A percentile compares a stretch with the other conserved stretches of the same genome.
phyloP scores from a whole-genome alignment of 305 asterid species.

The Solanum hybrid region DNA sequence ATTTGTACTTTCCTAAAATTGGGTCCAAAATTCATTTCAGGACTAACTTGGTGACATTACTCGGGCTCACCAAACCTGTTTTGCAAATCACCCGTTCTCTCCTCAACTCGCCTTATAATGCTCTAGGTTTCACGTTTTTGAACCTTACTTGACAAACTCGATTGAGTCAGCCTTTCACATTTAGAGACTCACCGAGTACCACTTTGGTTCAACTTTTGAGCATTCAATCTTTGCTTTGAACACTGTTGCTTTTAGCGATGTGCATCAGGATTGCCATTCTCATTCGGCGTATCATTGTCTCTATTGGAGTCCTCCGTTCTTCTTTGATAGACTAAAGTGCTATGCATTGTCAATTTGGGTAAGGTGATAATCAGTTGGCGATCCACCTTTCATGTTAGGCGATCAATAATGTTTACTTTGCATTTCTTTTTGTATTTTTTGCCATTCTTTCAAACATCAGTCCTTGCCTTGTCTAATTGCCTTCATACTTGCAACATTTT shows the following conservation, averaged over 20 bases:
- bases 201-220: neutral
- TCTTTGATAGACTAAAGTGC: neutral
- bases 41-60: neutral
- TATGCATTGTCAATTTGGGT: neutral
- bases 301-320: neutral
- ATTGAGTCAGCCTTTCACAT: neutral
- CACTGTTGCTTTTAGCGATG: neutral
- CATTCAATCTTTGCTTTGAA: neutral
- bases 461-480: neutral
- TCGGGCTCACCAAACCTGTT: neutral
- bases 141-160: neutral
- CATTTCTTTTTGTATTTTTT: neutral
- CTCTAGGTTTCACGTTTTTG: neutral
- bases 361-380: neutral
- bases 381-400: neutral
- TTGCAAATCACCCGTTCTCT: neutral
- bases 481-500: neutral
- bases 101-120: neutral
- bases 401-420: neutral
- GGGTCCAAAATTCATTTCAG: neutral
- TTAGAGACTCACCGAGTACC: neutral
- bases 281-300: neutral
- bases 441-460: neutral
- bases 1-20: neutral
- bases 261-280: neutral